Conservation (phyloP, 805 yeast species). For the Starmerella ratchasimensis region DNA sequence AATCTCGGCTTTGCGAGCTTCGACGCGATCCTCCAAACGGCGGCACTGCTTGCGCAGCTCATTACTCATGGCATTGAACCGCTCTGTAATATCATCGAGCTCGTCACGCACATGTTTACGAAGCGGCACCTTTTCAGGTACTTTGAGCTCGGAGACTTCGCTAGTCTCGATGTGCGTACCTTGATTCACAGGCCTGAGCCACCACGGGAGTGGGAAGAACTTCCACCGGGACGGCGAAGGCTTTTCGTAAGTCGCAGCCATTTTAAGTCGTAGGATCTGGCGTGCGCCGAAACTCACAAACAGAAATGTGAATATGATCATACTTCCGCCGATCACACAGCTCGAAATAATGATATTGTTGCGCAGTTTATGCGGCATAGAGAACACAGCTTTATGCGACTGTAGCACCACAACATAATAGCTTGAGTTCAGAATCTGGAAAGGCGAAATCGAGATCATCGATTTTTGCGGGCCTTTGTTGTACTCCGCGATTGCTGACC, state of each 20-base stretch:
- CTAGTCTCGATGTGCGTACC: background rate
- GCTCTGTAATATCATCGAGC: conserved; percentile 71
- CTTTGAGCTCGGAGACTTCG: conserved; percentile 10
- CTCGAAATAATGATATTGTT: conserved; percentile 15
- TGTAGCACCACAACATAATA: conserved; percentile 18
- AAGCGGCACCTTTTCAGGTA: conserved; percentile 19
- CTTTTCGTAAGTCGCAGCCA: conserved; percentile 20
- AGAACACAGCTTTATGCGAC: conserved; percentile 14
- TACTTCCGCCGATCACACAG: conserved; percentile 16
- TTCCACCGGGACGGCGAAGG: conserved; percentile 14
- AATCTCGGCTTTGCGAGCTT: conserved; percentile 71
- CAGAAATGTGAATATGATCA: conserved; percentile 16
- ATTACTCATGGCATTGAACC: conserved; percentile 88
- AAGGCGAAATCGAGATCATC: conserved; percentile 15
- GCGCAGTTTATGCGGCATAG: conserved; percentile 16
- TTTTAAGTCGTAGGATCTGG: conserved; percentile 19
- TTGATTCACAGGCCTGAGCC: conserved; percentile 11
- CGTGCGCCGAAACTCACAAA: conserved; percentile 20
- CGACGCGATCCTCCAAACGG: conserved; percentile 76
- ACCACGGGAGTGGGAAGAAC: conserved; percentile 15
- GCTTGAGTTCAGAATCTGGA: conserved; percentile 8
- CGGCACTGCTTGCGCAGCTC: conserved; percentile 76
- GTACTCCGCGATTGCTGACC: conserved; percentile 12
- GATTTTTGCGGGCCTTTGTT: conserved; percentile 17
- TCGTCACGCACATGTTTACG: conserved; percentile 42